These are phyloP conservation scores for Candida germanica DNA, from an alignment of 805 yeast species.

Conservation along the genomic window DNA sequence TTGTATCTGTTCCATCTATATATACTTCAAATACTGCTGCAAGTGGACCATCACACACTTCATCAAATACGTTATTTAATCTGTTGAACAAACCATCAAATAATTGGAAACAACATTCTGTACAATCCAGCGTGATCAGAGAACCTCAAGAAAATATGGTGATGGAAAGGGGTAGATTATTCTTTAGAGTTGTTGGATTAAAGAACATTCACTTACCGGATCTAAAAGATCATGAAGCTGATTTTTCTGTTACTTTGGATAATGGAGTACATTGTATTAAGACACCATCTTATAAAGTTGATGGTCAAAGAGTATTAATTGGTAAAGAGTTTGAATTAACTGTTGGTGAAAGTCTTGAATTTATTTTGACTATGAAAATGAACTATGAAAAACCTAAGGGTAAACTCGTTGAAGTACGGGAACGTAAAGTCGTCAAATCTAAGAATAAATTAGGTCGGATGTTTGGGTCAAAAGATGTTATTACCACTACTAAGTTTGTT, in stretches of 20 bases:
- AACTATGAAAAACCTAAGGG: constrained; percentile 50
- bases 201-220: constrained; percentile 48
- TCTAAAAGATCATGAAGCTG: constrained; percentile 41
- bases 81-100: constrained; percentile 4
- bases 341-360: constrained; percentile 57
- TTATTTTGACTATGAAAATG: constrained; percentile 72
- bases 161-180: constrained; percentile 52
- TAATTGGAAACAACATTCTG: constrained; percentile 15
- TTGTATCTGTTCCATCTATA: constrained; percentile 33
- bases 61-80: constrained; percentile 14
- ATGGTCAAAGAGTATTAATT: constrained; percentile 34
- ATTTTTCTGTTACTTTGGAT: constrained; percentile 58
- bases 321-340: constrained; percentile 78
- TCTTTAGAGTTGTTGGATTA: constrained; percentile 48
- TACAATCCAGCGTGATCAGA: constrained; percentile 13
- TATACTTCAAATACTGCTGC: constrained; percentile 11
- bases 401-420: constrained; percentile 57
- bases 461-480: constrained; percentile 46
- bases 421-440: constrained; percentile 48
- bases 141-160: constrained; percentile 10
- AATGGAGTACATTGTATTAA: constrained; percentile 79
- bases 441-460: constrained; percentile 45
- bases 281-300: constrained; percentile 51
- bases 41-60: constrained; percentile 10
- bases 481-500: constrained; percentile 50